Conservation (phyloP, 129 eudicot species). For the Dittrichia graveolens region DNA sequence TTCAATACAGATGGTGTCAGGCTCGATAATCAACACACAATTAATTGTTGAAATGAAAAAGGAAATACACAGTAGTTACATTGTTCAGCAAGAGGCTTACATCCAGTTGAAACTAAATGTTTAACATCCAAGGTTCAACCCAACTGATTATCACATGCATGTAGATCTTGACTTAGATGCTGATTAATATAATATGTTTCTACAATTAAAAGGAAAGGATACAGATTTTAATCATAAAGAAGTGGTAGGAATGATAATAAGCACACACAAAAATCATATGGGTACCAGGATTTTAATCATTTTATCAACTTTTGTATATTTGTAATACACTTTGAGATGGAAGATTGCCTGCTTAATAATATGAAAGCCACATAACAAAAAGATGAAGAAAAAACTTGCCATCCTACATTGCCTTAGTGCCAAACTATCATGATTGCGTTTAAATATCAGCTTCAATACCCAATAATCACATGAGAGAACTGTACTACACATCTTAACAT, state of each 20-base stretch:
- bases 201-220: not conserved
- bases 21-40: not conserved
- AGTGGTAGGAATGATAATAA: not conserved
- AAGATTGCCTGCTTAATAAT: not conserved
- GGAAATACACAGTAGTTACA: not conserved
- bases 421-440: not conserved
- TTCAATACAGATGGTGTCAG: not conserved
- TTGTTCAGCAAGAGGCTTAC: too few relatives aligned
- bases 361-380: not conserved
- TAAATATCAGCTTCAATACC: not conserved
- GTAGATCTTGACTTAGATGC: not conserved
- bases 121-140: not conserved
- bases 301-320: not conserved
- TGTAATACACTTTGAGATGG: not conserved
- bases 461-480: not conserved
- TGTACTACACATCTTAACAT: not conserved
- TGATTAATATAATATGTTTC: not conserved
- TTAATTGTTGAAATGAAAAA: not conserved
- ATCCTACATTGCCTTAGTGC: not conserved
- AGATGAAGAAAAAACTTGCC: not conserved
- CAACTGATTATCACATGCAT: not conserved
- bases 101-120: not conserved
- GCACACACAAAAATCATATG: not conserved
- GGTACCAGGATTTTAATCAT: not conserved
- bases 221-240: not conserved